Conservation (phyloP, 768 basidiomycete species). For the Mycena filopes region DNA sequence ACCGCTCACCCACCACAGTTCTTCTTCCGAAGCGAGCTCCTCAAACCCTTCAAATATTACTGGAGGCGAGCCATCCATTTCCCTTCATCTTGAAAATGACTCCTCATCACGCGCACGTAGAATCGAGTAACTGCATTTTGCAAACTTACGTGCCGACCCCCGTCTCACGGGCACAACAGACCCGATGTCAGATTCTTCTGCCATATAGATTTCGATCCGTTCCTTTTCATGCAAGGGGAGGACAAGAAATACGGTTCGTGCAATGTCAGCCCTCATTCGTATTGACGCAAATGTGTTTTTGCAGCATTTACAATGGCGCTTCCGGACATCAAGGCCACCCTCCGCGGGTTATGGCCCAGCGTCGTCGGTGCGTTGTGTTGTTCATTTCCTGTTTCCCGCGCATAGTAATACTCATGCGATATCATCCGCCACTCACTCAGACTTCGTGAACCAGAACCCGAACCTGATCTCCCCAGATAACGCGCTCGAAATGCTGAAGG, state of each 20-base stretch:
- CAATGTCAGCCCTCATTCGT: neutral
- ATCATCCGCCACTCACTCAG: neutral
- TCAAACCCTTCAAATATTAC: constrained; percentile 66
- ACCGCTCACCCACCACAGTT: constrained; percentile 43
- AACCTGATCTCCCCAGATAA: constrained; percentile 3
- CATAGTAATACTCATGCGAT: no score
- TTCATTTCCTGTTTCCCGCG: neutral
- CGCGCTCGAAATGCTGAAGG: constrained; percentile 9
- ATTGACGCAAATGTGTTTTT: neutral
- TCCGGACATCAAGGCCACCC: neutral
- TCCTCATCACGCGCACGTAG: neutral
- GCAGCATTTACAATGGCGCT: constrained; percentile 13
- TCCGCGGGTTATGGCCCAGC: constrained; percentile 2
- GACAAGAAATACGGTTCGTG: constrained; percentile 65
- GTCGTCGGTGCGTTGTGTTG: neutral
- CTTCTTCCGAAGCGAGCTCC: constrained; percentile 66
- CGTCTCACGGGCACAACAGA: neutral
- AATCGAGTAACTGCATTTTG: constrained; percentile 18
- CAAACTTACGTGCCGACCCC: no score
- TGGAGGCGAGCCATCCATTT: constrained; percentile 49
- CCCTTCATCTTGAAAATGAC: neutral
- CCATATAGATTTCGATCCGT: constrained; percentile 69
- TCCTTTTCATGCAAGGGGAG: constrained; percentile 69
- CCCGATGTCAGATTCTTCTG: constrained; percentile 66
- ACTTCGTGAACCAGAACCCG: constrained; percentile 7